Conservation (phyloP, 108 stramenopile genomes). For the Bacterosira constricta region DNA sequence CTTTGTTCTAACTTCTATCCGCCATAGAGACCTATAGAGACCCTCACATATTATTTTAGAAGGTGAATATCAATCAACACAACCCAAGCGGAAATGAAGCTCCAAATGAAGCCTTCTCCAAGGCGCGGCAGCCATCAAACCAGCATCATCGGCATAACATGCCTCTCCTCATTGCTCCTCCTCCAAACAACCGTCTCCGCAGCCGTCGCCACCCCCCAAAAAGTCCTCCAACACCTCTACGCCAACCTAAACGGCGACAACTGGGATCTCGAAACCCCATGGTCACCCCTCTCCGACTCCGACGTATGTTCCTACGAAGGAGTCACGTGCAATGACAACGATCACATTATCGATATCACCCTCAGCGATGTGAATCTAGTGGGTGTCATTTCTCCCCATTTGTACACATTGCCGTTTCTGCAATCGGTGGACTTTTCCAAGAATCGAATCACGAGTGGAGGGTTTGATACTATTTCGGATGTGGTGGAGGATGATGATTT, state of each 20-base stretch:
- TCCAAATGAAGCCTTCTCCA: too few species aligned
- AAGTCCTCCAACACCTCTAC: conserved; percentile 30
- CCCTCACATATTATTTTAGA: too few species aligned
- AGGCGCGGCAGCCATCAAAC: too few species aligned
- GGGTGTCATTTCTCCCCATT: conserved; percentile 52
- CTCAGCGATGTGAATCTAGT: conserved; percentile 63
- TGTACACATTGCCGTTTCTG: conserved; percentile 40
- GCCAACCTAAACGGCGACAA: conserved; percentile 35
- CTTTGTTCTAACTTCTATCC: too few species aligned
- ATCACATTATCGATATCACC: conserved; percentile 55
- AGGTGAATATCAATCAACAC: too few species aligned
- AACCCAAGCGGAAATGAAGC: too few species aligned
- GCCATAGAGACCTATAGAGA: too few species aligned
- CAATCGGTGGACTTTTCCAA: conserved; percentile 29
- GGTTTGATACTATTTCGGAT: conserved; percentile 38
- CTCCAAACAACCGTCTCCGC: background rate
- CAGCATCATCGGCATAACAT: background rate
- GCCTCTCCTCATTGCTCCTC: conserved; percentile 7
- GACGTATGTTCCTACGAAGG: conserved; percentile 35
- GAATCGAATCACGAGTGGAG: conserved; percentile 35
- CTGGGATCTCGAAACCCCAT: conserved; percentile 28
- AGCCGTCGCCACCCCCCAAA: conserved; percentile 10
- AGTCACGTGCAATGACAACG: conserved; percentile 21
- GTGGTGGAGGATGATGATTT: background rate
- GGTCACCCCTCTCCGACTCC: conserved; percentile 18